Evolutionary conservation across 257 asterid species (phyloP).

Genomic region (Solanum chmielewskii): DNA sequence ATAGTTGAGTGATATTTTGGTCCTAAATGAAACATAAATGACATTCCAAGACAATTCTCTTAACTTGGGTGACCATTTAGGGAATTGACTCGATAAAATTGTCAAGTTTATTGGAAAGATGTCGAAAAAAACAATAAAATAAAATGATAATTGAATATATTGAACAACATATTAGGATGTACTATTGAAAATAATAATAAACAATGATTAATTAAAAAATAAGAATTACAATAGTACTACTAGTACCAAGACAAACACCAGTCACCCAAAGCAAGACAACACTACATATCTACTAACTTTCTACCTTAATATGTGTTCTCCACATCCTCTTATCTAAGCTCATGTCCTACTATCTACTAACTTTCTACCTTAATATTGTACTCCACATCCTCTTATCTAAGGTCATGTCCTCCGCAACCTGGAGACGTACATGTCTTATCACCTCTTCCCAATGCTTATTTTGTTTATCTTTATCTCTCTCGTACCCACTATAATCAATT

Average conservation of each 20-base stretch:
- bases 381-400: neutral
- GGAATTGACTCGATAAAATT: no score
- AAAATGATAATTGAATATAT: neutral
- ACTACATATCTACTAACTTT: neutral
- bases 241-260: neutral
- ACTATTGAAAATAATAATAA: no score
- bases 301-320: neutral
- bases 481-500: neutral
- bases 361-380: neutral
- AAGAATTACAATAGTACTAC: neutral
- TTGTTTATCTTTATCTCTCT: neutral
- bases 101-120: neutral
- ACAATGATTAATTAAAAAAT: neutral
- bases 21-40: no score
- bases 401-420: neutral
- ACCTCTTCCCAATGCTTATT: neutral
- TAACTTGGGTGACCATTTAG: no score
- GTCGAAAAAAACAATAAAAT: no score
- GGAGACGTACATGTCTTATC: neutral
- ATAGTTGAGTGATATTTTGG: no score
- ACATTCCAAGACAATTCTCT: no score
- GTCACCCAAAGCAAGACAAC: neutral
- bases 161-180: neutral
- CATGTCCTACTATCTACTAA: neutral
- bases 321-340: neutral